Evolutionary conservation across 148 eudicot species (phyloP).

Genomic region (Heliosperma pusillum): DNA sequence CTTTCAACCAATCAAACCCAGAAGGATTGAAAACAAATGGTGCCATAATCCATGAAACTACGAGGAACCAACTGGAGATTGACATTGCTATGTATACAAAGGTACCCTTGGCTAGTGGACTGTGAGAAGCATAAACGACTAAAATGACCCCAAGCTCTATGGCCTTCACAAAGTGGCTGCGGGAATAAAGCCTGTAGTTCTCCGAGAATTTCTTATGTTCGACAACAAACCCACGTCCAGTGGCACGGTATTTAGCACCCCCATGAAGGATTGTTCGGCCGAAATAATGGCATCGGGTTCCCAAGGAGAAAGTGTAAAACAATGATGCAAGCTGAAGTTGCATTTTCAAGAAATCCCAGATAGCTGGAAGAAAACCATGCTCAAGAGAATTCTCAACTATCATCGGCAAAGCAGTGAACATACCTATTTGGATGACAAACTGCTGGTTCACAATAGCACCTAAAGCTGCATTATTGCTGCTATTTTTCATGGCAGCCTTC

Average conservation of each 20-base stretch:
- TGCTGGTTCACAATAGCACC: conserved; percentile 84
- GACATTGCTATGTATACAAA: conserved; percentile 78
- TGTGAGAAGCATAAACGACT: conserved; percentile 69
- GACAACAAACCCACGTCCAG: conserved; percentile 96
- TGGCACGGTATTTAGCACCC: conserved; percentile 87
- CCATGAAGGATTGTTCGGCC: conserved; percentile 96
- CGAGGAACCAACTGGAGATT: conserved; percentile 84
- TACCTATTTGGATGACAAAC: conserved; percentile 73
- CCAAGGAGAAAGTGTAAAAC: conserved; percentile 84
- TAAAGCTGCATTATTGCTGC: conserved; percentile 59
- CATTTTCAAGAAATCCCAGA: conserved; percentile 88
- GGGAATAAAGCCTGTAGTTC: conserved; percentile 77
- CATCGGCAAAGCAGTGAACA: conserved; percentile 96
- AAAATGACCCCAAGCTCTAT: conserved; percentile 85
- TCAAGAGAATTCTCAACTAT: conserved; percentile 89
- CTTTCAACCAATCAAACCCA: conserved; percentile 94
- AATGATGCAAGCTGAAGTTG: conserved; percentile 75
- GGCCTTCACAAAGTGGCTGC: conserved; percentile 93
- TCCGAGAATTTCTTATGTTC: conserved; percentile 81
- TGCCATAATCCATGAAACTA: conserved; percentile 80
- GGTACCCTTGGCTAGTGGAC: conserved; percentile 53
- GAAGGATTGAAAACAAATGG: conserved; percentile 96
- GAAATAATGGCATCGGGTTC: conserved; percentile 78
- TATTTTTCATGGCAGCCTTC: conserved; percentile 29
- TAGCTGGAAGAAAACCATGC: conserved; percentile 81